phyloP scores from a whole-genome alignment of 2,329 filamentous ascomycete species.

The Cephalotrichum gorgonifer region DNA sequence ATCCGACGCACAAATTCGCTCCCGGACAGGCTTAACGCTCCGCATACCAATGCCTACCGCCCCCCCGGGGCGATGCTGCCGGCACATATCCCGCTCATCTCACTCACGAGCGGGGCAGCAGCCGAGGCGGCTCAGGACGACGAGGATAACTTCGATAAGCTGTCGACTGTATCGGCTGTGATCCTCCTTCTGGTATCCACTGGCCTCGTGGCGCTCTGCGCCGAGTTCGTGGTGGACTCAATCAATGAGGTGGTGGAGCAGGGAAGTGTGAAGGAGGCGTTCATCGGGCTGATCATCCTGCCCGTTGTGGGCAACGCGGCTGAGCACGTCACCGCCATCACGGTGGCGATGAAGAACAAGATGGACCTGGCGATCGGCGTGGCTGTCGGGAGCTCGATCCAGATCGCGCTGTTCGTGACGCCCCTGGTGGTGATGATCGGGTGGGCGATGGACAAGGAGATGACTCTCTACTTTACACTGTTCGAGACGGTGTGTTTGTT shows the following conservation, averaged over 20 bases:
- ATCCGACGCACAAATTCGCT: conserved; percentile 66
- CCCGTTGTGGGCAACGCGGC: conserved; percentile 66
- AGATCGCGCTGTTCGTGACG: conserved; percentile 62
- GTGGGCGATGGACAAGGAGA: conserved; percentile 58
- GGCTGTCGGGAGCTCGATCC: conserved; percentile 60
- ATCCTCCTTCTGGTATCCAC: conserved; percentile 55
- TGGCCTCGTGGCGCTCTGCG: conserved; percentile 55
- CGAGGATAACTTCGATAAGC: conserved; percentile 23
- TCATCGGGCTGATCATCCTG: conserved; percentile 62
- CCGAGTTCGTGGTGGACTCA: conserved; percentile 59
- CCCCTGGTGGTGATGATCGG: conserved; percentile 61
- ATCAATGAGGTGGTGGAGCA: conserved; percentile 52
- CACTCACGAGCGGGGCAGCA: conserved; percentile 18
- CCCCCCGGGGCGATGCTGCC: conserved; percentile 40
- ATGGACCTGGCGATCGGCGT: conserved; percentile 68
- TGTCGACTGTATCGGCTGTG: conserved; percentile 46
- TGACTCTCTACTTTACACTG: conserved; percentile 75
- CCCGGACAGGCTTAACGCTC: conserved; percentile 52
- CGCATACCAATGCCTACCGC: conserved; percentile 24
- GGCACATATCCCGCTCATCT: conserved; percentile 29
- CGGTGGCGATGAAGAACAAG: conserved; percentile 64
- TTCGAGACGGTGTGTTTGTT: conserved; percentile 77
- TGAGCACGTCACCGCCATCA: conserved; percentile 62
- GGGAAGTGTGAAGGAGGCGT: conserved; percentile 50
- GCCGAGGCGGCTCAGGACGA: conserved; percentile 14